A percentile compares a stretch with the other conserved stretches of the same genome.
These are phyloP conservation scores for Xerocomellus dryophilus DNA, from an alignment of 768 basidiomycete species.

Conservation along the genomic window DNA sequence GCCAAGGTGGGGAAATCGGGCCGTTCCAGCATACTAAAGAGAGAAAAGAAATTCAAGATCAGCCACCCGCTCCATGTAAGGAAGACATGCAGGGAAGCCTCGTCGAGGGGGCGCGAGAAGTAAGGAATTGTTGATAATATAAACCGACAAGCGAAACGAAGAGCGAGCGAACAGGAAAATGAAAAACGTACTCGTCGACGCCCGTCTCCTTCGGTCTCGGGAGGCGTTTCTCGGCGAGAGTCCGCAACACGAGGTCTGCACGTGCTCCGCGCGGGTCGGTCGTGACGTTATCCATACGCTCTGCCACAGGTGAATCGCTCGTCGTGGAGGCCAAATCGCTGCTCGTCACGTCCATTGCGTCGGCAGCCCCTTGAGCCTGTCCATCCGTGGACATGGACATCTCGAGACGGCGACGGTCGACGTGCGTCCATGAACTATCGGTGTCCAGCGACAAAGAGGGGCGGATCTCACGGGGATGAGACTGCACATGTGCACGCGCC, in stretches of 20 bases:
- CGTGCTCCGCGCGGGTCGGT: conserved; percentile 32
- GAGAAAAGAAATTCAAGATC: conserved; percentile 1
- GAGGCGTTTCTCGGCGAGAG: conserved; percentile 62
- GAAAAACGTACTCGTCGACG: conserved; percentile 63
- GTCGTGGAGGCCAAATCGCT: conserved; percentile 56
- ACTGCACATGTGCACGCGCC: neutral
- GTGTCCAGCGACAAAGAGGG: conserved; percentile 38
- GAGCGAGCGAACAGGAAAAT: neutral
- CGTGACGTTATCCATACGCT: conserved; percentile 30
- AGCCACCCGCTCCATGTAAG: neutral
- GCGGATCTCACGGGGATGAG: conserved; percentile 17
- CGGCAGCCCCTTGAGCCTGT: conserved; percentile 10
- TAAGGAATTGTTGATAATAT: neutral
- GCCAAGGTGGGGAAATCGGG: conserved; percentile 53
- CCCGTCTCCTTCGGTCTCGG: conserved; percentile 63
- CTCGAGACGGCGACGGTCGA: conserved; percentile 42
- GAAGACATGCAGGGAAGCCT: neutral
- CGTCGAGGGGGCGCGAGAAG: neutral
- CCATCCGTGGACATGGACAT: conserved; percentile 8
- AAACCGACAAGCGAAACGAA: neutral
- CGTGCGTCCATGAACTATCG: conserved; percentile 70
- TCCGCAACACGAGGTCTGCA: conserved; percentile 29
- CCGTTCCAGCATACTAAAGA: conserved; percentile 57
- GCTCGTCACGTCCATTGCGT: conserved; percentile 38
- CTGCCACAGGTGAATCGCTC: conserved; percentile 38